Evolutionary conservation across 768 basidiomycete genomes (phyloP), one percentile per base, ranked within the genome.

Genomic region (Jaapia argillacea): DNA sequence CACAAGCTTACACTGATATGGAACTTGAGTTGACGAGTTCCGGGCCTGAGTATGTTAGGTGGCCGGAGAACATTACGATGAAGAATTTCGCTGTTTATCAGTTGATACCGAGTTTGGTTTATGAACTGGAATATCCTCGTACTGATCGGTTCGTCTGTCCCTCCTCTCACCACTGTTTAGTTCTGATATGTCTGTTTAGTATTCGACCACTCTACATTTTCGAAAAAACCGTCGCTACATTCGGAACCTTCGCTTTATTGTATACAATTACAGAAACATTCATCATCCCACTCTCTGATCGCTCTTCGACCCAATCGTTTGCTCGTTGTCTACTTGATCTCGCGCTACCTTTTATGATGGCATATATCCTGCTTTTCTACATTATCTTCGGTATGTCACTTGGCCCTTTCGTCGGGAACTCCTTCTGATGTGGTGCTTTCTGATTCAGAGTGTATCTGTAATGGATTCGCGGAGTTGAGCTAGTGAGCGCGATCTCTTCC

Each of bases 101-200:
- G 64, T 64, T 93, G 28, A 80, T 87, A 37, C 96, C 96, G 12
- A 90, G 90, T 0, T 71, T 99, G 35, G 92, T 97, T 5, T 99
- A 99, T 56, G 92, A 98, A 59, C 69, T 98, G 25, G 93, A 97
- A 62, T 99, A 93, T 60, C 94, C 94, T 6, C 68, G 94, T 41
- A 97, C 94, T 6, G 79, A 86, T 24, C 66, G 71, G 88, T 88
- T 54, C 40, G 75, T 63, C 6, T 12, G 36, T 6, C n/a, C 13
- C 40, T 16, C 10, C n/a, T n/a, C n/a, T n/a, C n/a, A 33, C 24
- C 22, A 10, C 14, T 18, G 5, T 14, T 28, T 43, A 4, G 20
- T 27, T 24, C 24, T 38, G 16, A 36, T 5, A 20, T 20, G 26
- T 20, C 28, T 13, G 46, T 33, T n/a, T 42, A 77, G 77, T 31